These are phyloP conservation scores for Moelleriella libera DNA, from an alignment of 2,329 filamentous ascomycete species.

Conservation along the genomic window DNA sequence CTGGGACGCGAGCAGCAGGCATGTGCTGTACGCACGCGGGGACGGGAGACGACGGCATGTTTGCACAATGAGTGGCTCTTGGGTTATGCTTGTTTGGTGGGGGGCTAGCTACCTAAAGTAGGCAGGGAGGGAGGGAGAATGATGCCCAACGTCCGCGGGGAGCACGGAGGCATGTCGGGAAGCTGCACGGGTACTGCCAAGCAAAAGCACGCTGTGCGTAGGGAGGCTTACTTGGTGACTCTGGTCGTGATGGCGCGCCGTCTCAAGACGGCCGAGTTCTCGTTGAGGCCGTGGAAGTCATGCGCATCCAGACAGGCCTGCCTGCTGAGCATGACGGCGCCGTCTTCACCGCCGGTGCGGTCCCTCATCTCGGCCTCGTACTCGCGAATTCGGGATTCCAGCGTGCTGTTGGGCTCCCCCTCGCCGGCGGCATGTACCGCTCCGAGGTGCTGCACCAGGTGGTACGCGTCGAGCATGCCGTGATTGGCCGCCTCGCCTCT, in stretches of 20 bases:
- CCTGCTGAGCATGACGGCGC: constrained; percentile 15
- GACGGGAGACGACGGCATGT: too few relatives aligned
- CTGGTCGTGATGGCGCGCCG: constrained; percentile 7
- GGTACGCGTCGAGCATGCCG: constrained; percentile 22
- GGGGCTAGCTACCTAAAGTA: too few relatives aligned
- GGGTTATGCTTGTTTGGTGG: too few relatives aligned
- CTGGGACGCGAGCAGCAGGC: too few relatives aligned
- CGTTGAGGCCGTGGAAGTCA: constrained; percentile 14
- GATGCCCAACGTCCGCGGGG: too few relatives aligned
- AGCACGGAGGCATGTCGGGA: too few relatives aligned
- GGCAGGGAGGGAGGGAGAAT: too few relatives aligned
- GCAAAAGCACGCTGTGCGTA: too few relatives aligned
- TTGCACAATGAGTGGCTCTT: too few relatives aligned
- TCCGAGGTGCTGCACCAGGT: constrained; percentile 12
- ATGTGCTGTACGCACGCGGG: too few relatives aligned
- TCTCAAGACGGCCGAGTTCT: constrained; percentile 16
- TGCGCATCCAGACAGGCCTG: constrained; percentile 19
- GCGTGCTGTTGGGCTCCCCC: neutral
- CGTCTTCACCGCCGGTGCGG: constrained; percentile 8
- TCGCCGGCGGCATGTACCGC: constrained; percentile 5
- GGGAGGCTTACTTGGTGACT: too few relatives aligned
- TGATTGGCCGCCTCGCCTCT: constrained; percentile 25
- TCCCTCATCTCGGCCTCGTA: constrained; percentile 18
- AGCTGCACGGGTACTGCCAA: too few relatives aligned
- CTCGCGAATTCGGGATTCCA: constrained; percentile 8